Evolutionary conservation across 177 flowering plant genomes (phyloP), one percentile per base, ranked within the genome.

Genomic region (Vitis hybrid): DNA sequence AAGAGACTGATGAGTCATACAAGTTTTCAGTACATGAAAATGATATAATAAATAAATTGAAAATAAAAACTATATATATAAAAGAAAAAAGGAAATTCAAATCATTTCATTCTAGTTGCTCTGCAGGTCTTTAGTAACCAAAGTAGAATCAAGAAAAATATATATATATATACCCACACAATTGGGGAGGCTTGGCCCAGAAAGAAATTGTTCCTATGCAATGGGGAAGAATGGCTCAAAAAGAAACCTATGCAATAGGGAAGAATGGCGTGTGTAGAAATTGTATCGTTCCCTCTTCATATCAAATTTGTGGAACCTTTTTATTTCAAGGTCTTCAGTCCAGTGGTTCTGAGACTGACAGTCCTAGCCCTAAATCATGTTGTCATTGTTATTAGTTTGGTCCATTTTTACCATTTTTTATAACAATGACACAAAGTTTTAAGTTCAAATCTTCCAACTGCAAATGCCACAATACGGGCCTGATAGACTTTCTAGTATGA

Each of bases 1-100:
- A 54, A 38, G 22, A 68, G 76, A 11, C 18, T 68, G 33, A 28
- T 17, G 6, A 59, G 44, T 62, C 33, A 63, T 11, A 60, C 51
- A 49, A 10, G 12, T 6, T 20, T n/a, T 3, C 47, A 56, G 33
- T 47, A 60, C 14, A n/a, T 38, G 10, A 44, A 2, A 15, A 44
- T 22, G 20, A 50, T 11, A n/a, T 4, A 47, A 65, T 28, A 66
- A 52, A 53, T 0, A 17, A 19, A 6, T 63, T 3, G 51, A 28
- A 14, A 17, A 33, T 24, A 65, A 15, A 49, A 65, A 28, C 24
- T 28, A 19, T n/a, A 12, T 11, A 17, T 47, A 8, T 2, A 18
- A 49, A 12, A 58, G 15, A 15, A 55, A 15, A 62, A 31, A 28
- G 31, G 31, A 28, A 10, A 12, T 5, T 24, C 11, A 62, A 31